Conservation (phyloP, 805 yeast genomes). For the Myxozyma monticola region DNA sequence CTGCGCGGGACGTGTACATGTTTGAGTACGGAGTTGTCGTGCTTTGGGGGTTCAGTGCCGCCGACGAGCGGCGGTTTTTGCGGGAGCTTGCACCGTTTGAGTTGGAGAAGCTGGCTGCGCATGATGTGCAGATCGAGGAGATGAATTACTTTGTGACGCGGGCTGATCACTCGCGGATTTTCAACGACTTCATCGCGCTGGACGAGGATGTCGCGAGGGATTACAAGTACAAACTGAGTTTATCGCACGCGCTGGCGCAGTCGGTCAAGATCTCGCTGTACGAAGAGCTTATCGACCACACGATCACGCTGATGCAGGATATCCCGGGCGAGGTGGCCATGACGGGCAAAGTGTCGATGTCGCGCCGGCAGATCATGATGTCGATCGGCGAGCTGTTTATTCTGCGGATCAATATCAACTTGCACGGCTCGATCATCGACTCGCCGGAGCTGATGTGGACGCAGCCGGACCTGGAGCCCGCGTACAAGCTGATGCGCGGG, state of each 20-base stretch:
- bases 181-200: conserved; percentile 90
- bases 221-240: conserved; percentile 87
- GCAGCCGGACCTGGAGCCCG: conserved; percentile 96
- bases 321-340: conserved; percentile 94
- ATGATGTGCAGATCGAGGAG: conserved; percentile 92
- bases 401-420: conserved; percentile 49
- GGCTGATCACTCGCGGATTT: conserved; percentile 85
- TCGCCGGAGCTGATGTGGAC: conserved; percentile 99
- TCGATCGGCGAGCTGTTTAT: conserved; percentile 95
- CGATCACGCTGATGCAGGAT: conserved; percentile 95
- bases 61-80: conserved; percentile 80
- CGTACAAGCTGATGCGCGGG: conserved; percentile 86
- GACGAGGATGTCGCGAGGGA: conserved; percentile 88
- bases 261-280: conserved; percentile 92
- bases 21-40: conserved; percentile 98
- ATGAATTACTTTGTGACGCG: conserved; percentile 92
- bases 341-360: conserved; percentile 93
- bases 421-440: conserved; percentile 68
- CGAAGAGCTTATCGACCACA: conserved; percentile 94
- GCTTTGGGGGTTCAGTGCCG: conserved; percentile 88
- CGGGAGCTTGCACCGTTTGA: conserved; percentile 85
- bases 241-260: conserved; percentile 94
- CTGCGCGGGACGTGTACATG: conserved; percentile 72
- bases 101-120: conserved; percentile 84
- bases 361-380: conserved; percentile 92